Evolutionary conservation across 2,329 filamentous ascomycete genomes (phyloP).

Genomic region (Calonectria ilicicola): DNA sequence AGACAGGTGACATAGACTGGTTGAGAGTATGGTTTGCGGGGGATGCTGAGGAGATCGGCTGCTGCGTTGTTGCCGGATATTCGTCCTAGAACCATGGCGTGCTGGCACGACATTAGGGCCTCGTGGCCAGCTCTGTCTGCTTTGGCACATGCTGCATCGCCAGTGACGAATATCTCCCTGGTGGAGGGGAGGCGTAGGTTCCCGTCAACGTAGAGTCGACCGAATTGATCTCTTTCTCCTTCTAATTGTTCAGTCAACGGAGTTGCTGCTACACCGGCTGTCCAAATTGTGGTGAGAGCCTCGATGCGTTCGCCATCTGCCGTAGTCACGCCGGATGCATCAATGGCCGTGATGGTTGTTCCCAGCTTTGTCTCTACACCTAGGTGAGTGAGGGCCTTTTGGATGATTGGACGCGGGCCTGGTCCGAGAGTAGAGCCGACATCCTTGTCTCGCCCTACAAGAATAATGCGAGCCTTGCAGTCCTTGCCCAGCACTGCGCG

Average conservation of each 20-base stretch:
- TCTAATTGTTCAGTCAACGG: conserved; percentile 47
- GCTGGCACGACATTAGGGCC: conserved; percentile 53
- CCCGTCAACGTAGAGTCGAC: neutral
- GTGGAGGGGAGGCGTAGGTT: neutral
- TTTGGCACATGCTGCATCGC: conserved; percentile 45
- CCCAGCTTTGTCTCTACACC: conserved; percentile 46
- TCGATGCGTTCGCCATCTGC: conserved; percentile 47
- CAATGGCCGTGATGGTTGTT: conserved; percentile 40
- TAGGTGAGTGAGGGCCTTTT: conserved; percentile 42
- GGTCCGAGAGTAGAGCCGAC: conserved; percentile 48
- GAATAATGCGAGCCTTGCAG: conserved; percentile 31
- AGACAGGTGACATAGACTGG: conserved; percentile 46
- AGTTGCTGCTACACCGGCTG: conserved; percentile 48
- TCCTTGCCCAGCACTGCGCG: conserved; percentile 29
- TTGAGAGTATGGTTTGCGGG: conserved; percentile 44
- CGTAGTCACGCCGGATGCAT: conserved; percentile 39
- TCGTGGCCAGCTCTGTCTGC: conserved; percentile 40
- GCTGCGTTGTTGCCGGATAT: conserved; percentile 47
- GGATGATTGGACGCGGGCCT: conserved; percentile 46
- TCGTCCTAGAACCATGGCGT: conserved; percentile 49
- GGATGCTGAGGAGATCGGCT: conserved; percentile 45
- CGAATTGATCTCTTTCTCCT: conserved; percentile 37
- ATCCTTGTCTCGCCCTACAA: conserved; percentile 43
- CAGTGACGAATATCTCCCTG: conserved; percentile 33
- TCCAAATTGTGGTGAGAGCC: conserved; percentile 50